Evolutionary conservation across 768 basidiomycete species (phyloP), one percentile per base, ranked within the genome.

Genomic region (Suillus discolor): DNA sequence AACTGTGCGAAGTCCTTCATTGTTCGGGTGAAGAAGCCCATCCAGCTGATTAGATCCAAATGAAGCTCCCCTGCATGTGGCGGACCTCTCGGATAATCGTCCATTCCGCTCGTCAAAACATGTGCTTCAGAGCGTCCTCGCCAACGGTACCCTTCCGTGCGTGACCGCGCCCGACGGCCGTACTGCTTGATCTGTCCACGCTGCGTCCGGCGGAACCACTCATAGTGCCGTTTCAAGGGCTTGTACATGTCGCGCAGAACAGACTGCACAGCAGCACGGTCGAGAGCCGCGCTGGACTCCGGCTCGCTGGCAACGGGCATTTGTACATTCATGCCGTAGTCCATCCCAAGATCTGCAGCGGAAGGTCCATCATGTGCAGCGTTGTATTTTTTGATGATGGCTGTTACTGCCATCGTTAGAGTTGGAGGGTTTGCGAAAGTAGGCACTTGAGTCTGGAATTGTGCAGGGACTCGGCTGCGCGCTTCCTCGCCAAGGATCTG

Each of bases 401-500:
- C 89, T 0, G 93, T 96, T 41, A 98, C 88, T 5, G 94, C 94
- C 92, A 98, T 96, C 3, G 92, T 86, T 20, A 99, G 85, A 0
- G 96, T 99, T 0, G 96, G 96, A 0, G 96, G 96, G 74, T 99
- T 99, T 62, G 94, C 96, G 73, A 94, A 94, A 62, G 87, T 91
- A 11, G 96, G 97, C 20, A 96, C 94, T 76, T 99, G 96, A 2
- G 91, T 92, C 75, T 90, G 91, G 79, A 99, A 99, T 75, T 98
- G 91, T 51, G 79, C 67, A 9, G 96, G 96, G 8, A 97, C 93
- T 79, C 92, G 94, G 83, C 96, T 97, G 60, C 97, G 87, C 20
- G 96, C 96, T 79, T 99, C 96, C 70, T 96, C 96, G 4, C 96
- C 96, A 0, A 99, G 85, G 65, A 99, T 98, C 77, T 99, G 96